phyloP scores from a whole-genome alignment of 2,329 filamentous ascomycete species.

The Nemania abortiva region DNA sequence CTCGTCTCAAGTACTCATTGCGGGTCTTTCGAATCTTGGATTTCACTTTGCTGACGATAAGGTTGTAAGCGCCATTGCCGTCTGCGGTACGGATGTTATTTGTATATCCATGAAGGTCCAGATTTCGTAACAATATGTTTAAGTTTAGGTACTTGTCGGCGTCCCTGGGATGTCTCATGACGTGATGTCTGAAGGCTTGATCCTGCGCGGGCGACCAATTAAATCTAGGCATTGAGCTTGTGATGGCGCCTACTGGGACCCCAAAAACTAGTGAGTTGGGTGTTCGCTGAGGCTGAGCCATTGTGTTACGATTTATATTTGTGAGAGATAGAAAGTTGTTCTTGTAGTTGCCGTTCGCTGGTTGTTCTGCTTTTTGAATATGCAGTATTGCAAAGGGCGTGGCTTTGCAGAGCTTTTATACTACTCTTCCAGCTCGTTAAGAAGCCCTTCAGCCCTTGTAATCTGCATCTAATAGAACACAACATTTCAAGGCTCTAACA shows the following conservation, averaged over 20 bases:
- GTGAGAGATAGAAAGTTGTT: not conserved
- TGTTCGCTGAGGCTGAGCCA: conserved; percentile 10
- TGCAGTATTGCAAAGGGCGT: not conserved
- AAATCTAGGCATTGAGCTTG: not conserved
- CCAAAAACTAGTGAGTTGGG: not conserved
- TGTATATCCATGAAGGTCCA: conserved; percentile 22
- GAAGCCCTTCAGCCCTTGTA: not conserved
- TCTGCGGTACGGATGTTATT: not conserved
- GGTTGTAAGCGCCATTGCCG: rapidly evolving
- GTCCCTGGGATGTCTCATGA: not conserved
- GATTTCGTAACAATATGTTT: not conserved
- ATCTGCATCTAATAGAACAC: not conserved
- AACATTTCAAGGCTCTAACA: not conserved
- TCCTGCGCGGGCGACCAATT: not conserved
- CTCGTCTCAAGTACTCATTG: no score
- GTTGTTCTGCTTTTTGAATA: no score
- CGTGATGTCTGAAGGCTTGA: not conserved
- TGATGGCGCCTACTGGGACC: not conserved
- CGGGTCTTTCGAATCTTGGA: not conserved
- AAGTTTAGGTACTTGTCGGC: not conserved
- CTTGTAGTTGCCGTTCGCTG: no score
- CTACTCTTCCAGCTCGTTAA: not conserved
- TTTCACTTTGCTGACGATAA: conserved; percentile 3
- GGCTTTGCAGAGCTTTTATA: conserved; percentile 2
- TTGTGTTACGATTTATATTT: not conserved